Conservation (phyloP, 352 stramenopile species). For the Globisporangium megalacanthum region DNA sequence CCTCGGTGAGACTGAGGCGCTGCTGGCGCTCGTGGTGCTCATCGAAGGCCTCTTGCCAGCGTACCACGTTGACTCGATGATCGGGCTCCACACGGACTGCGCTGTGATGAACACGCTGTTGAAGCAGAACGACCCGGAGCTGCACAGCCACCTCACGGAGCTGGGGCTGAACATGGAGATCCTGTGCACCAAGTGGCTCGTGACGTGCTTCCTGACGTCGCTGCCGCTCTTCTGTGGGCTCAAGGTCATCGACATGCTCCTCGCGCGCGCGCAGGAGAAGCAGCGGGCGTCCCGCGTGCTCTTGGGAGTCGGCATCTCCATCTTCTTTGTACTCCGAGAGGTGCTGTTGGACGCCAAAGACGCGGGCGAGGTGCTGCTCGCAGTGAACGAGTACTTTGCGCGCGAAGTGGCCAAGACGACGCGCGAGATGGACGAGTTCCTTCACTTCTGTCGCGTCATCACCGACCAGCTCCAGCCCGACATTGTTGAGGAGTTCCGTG, state of each 20-base stretch:
- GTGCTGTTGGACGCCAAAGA: constrained; percentile 63
- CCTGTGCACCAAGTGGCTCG: constrained; percentile 85
- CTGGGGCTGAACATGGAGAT: constrained; percentile 86
- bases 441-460: constrained; percentile 55
- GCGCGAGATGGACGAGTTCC: constrained; percentile 64
- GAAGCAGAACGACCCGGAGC: constrained; percentile 64
- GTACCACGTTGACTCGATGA: constrained; percentile 84
- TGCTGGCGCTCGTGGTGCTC: constrained; percentile 56
- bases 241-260: constrained; percentile 77
- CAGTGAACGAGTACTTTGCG: constrained; percentile 77
- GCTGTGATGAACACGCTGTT: constrained; percentile 79
- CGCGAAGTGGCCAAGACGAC: constrained; percentile 62
- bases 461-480: constrained; percentile 67
- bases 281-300: constrained; percentile 64
- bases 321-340: constrained; percentile 65
- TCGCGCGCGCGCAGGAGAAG: constrained; percentile 54
- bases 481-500: constrained; percentile 65
- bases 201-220: constrained; percentile 80
- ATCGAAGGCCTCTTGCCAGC: constrained; percentile 71
- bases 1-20: constrained; percentile 51
- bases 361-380: constrained; percentile 69
- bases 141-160: constrained; percentile 65
- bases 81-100: constrained; percentile 78
- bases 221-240: constrained; percentile 61
- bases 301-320: constrained; percentile 67